These are phyloP conservation scores for Citropsis articulata DNA, from an alignment of 345 rosid species.

Conservation along the genomic window DNA sequence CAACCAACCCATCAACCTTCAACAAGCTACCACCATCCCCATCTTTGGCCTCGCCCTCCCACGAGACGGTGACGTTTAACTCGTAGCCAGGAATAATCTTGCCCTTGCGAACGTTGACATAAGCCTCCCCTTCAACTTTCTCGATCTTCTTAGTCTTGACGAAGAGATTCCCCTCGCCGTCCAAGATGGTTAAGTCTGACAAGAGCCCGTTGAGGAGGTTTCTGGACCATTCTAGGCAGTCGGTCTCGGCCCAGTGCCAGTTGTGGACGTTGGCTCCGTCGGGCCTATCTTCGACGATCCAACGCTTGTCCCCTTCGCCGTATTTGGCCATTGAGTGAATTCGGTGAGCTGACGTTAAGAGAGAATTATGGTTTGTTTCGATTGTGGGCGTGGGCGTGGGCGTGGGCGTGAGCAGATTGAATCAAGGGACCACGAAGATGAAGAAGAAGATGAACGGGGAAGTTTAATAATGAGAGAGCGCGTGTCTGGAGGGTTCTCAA, in stretches of 20 bases:
- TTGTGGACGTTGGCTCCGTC: conserved; percentile 97
- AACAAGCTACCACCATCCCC: conserved; percentile 53
- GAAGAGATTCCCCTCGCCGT: conserved; percentile 64
- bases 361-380: no score
- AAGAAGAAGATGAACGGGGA: no score
- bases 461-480: no score
- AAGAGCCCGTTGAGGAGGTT: conserved; percentile 54
- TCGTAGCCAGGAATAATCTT: conserved; percentile 97
- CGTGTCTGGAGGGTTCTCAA: not conserved
- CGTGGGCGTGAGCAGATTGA: not conserved
- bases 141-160: conserved; percentile 61
- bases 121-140: conserved; percentile 90
- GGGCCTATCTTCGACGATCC: conserved; percentile 97
- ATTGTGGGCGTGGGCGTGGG: no score
- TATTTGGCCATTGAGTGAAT: conserved; percentile 62
- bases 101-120: conserved; percentile 88
- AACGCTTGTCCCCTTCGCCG: conserved; percentile 97
- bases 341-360: not conserved
- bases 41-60: conserved; percentile 92
- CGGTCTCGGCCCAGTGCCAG: conserved; percentile 99
- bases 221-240: conserved; percentile 86
- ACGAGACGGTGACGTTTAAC: conserved; percentile 53
- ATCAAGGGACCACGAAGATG: not conserved
- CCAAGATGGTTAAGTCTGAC: conserved; percentile 46
- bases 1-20: conserved; percentile 72